Evolutionary conservation across 2,329 filamentous ascomycete species (phyloP), one percentile per base, ranked within the genome.

Genomic region (Rhynchosporium agropyri): DNA sequence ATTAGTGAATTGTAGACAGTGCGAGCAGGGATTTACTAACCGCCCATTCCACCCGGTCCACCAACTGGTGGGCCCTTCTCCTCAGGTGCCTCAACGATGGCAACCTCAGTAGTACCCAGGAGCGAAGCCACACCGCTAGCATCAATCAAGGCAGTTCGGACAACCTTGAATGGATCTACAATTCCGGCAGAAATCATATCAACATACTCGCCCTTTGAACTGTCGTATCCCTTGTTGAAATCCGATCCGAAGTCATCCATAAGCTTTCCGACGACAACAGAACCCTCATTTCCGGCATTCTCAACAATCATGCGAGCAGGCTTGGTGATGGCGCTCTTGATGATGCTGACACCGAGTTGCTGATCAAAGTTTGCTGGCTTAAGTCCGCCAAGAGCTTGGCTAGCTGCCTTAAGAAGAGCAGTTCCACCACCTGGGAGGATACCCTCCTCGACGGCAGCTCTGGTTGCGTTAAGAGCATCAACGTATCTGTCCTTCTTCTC

Each of bases 401-500:
- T 88, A 66, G 95, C 89, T 74, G 95, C 95, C 89, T 99, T 99
- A 80, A 99, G 89, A 58, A 99, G 88, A 74, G 93, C 95, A 75
- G 95, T 99, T 78, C 95, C 95, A 86, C 95, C 95, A 83, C 95
- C 95, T 71, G 95, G 95, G 70, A 99, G 89, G 79, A 99, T 99
- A 80, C 95, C 95, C 82, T 98, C 93, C 86, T 99, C 95, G 70
- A 99, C 95, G 74, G 95, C 95, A 72, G 95, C 95, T 74, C 95
- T 94, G 70, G 95, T 99, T 71, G 95, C 95, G 80, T 99, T 99
- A 67, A 99, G 84, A 65, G 95, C 95, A 80, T 99, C 95, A 67
- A 99, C 95, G 74, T 98, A 97, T 77, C 95, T 92, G 79, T 99
- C 95, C 88, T 99, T 99, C 92, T 99, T 99, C 88, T 99, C 95